Evolutionary conservation across 2,329 filamentous ascomycete species (phyloP).

Genomic region (Ophiostoma pallidulum): DNA sequence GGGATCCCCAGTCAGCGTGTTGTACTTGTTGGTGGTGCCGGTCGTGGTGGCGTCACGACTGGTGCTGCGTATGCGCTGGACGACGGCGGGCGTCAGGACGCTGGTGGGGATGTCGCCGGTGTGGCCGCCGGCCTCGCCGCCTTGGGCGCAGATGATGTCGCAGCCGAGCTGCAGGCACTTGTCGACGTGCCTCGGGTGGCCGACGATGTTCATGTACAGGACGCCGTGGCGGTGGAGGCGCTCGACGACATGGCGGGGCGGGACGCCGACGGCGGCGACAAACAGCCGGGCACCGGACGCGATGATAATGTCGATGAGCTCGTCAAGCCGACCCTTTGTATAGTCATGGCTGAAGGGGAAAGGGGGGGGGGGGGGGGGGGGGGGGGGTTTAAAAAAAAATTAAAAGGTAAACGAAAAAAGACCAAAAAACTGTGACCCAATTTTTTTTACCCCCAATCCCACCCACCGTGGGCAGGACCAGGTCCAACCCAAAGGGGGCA

Average conservation of each 20-base stretch:
- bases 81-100: slow-evolving; percentile 85
- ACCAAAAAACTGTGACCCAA: too few species aligned
- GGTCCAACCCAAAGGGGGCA: too few species aligned
- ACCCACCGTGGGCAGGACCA: too few species aligned
- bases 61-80: slow-evolving; percentile 71
- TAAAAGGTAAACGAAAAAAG: too few species aligned
- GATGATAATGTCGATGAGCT: slow-evolving; percentile 87
- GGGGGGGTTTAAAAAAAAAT: slow-evolving; percentile 13
- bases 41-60: too few species aligned
- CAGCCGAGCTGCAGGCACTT: slow-evolving; percentile 89
- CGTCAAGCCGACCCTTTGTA: slow-evolving; percentile 95
- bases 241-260: slow-evolving; percentile 80
- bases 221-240: slow-evolving; percentile 79
- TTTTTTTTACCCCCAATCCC: too few species aligned
- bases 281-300: slow-evolving; percentile 85
- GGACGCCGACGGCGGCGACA: slow-evolving; percentile 92
- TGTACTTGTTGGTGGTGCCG: too few species aligned
- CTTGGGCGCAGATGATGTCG: slow-evolving; percentile 97
- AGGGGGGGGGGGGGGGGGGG: background rate
- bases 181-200: slow-evolving; percentile 96
- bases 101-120: slow-evolving; percentile 90
- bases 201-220: slow-evolving; percentile 99
- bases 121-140: slow-evolving; percentile 94
- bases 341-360: slow-evolving; percentile 77
- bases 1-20: slow-evolving; percentile 73